Conservation (phyloP, 805 yeast species). For the Candida silvatica region DNA sequence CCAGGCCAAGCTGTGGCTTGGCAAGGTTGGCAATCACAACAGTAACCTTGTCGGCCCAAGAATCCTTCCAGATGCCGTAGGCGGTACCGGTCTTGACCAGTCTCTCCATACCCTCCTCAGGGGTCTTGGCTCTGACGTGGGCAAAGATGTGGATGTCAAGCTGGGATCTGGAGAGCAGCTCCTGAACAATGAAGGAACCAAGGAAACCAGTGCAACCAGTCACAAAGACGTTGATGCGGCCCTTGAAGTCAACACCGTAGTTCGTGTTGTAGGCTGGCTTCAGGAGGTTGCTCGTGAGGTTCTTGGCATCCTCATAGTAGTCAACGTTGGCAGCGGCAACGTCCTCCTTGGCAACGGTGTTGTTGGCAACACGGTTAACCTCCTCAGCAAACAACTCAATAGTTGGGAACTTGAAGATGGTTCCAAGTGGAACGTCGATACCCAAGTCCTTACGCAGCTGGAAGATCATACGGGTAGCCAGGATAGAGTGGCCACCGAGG, state of each 20-base stretch:
- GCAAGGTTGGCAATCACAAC: constrained; percentile 82
- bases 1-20: constrained; percentile 61
- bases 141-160: constrained; percentile 58
- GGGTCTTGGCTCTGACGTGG: constrained; percentile 81
- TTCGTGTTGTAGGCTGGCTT: constrained; percentile 38
- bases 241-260: constrained; percentile 12
- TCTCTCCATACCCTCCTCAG: constrained; percentile 67
- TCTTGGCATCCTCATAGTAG: constrained; percentile 71
- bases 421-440: constrained; percentile 82
- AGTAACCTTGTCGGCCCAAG: constrained; percentile 48
- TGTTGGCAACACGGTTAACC: constrained; percentile 38
- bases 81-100: constrained; percentile 66
- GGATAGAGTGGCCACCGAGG: constrained; percentile 94
- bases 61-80: constrained; percentile 73
- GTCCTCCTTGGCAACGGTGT: constrained; percentile 13
- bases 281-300: constrained; percentile 31
- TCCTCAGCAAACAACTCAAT: constrained; percentile 69
- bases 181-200: constrained; percentile 82
- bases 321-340: constrained; percentile 20
- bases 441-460: constrained; percentile 72
- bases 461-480: constrained; percentile 96
- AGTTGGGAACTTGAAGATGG: constrained; percentile 85
- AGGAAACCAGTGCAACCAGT: constrained; percentile 97
- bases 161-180: constrained; percentile 46
- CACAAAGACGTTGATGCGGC: constrained; percentile 48